These are phyloP conservation scores for Bertia moriformis DNA, from an alignment of 2,329 filamentous ascomycete genomes.

Conservation along the genomic window DNA sequence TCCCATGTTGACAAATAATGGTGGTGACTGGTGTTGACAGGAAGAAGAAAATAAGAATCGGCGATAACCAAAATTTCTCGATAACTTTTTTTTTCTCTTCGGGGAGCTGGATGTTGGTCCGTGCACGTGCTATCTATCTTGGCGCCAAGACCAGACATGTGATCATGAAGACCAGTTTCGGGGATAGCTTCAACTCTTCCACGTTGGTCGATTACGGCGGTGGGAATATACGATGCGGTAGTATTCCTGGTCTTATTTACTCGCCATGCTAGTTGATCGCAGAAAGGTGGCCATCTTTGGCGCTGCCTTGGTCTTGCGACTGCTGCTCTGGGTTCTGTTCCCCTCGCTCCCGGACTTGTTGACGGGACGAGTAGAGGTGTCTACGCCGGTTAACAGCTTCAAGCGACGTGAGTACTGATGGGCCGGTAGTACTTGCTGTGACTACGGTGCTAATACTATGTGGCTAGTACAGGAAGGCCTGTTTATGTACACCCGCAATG, in stretches of 20 bases:
- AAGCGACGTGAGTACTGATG: slow-evolving; percentile 59
- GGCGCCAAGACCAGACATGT: no score
- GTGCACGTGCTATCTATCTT: no score
- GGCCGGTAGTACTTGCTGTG: neutral
- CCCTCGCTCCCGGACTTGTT: slow-evolving; percentile 73
- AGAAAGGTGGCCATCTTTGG: slow-evolving; percentile 40
- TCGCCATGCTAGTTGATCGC: neutral
- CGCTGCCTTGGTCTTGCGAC: slow-evolving; percentile 62
- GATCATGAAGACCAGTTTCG: no score
- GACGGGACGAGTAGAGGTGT: slow-evolving; percentile 85
- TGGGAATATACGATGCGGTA: no score
- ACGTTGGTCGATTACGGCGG: no score
- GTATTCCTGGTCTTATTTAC: no score
- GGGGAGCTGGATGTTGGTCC: no score
- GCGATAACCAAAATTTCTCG: neutral
- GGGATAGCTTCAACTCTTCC: no score
- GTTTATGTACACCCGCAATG: slow-evolving; percentile 89
- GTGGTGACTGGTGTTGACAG: no score
- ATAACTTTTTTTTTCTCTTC: neutral
- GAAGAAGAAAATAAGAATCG: neutral
- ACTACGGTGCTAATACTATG: slow-evolving; percentile 2
- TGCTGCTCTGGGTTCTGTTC: slow-evolving; percentile 68
- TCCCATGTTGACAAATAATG: slow-evolving; percentile 46
- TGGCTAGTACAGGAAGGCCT: slow-evolving; percentile 93
- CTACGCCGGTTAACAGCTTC: slow-evolving; percentile 93